Evolutionary conservation across 495 filamentous ascomycete genomes (phyloP), one percentile per base, ranked within the genome.

Genomic region (Venustampulla echinocandica): DNA sequence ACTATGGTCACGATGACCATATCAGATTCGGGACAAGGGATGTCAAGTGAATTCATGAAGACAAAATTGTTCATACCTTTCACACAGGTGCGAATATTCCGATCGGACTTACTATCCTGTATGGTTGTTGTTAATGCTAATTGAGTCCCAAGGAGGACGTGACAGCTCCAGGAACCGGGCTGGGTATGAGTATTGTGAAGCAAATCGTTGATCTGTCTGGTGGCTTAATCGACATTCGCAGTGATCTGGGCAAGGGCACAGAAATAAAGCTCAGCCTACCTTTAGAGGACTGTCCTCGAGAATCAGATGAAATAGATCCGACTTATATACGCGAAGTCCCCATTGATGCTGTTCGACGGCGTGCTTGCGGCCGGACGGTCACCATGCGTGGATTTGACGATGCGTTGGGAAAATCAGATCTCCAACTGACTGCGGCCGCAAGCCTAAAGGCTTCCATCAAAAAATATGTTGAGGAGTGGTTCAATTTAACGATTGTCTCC

Each of bases 51-150:
- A 6, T 90, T 79, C 53, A 61, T 88, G 13, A 69, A 73, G 18
- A 71, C 79, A 25, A 66, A 71, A 15, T 61, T 86, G 0, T 90
- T 80, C 57, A 75, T 71, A 10, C 81, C 84, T 0, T 90, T 88
- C 50, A 63, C 76, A 0, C 84, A 90, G 49, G 84, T 87, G 55
- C 71, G 82, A 47, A 63, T 66, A 3, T 69, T 83, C 11, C 68
- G 73, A 0, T 70, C 76, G 15, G 43, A 28, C 50, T 38, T 46
- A 42, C 22, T 37, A 13, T n/a, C 14, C 24, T 53, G 37, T 44
- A 39, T 40, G 23, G 10, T 47, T 37, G 37, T 18, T 45, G 19
- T 24, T 17, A 15, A 19, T 36, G 38, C 49, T 52, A 47, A 52
- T 17, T 32, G 7, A 21, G 14, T n/a, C 6, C n/a, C 13, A 37